These are phyloP conservation scores for Aspergillus leporis DNA, from an alignment of 495 filamentous ascomycete genomes.

Conservation along the genomic window DNA sequence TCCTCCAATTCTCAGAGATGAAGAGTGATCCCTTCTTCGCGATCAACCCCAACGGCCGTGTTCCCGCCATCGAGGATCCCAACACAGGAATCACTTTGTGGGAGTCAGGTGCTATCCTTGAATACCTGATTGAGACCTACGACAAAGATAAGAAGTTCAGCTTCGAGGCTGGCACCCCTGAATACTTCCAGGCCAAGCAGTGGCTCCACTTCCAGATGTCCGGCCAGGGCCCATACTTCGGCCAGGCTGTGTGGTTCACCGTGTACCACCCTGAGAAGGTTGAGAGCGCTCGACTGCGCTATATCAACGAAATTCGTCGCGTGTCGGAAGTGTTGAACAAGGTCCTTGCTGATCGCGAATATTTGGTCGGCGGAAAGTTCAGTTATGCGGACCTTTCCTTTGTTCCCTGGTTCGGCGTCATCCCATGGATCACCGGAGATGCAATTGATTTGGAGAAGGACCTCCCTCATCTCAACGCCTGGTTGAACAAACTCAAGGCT, in stretches of 20 bases:
- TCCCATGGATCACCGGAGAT: slow-evolving; percentile 18
- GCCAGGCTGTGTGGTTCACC: slow-evolving; percentile 58
- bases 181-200: slow-evolving; percentile 58
- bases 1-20: slow-evolving; percentile 47
- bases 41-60: slow-evolving; percentile 73
- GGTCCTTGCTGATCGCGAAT: slow-evolving; percentile 51
- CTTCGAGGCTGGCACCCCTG: slow-evolving; percentile 48
- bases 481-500: slow-evolving; percentile 43
- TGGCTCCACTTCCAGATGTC: slow-evolving; percentile 67
- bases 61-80: slow-evolving; percentile 61
- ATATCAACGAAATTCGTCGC: slow-evolving; percentile 59
- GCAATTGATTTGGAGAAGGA: slow-evolving; percentile 36
- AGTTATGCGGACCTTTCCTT: slow-evolving; percentile 63
- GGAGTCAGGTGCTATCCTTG: slow-evolving; percentile 73
- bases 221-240: slow-evolving; percentile 72
- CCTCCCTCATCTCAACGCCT: slow-evolving; percentile 41
- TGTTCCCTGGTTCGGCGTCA: slow-evolving; percentile 49
- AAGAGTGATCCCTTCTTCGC: slow-evolving; percentile 57
- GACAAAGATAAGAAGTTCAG: slow-evolving; percentile 61
- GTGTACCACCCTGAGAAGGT: slow-evolving; percentile 57
- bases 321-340: slow-evolving; percentile 59
- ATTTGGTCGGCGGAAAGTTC: slow-evolving; percentile 59
- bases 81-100: slow-evolving; percentile 67
- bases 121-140: slow-evolving; percentile 73
- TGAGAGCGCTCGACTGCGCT: slow-evolving; percentile 58